These are phyloP conservation scores for Colletotrichum magnum DNA, from an alignment of 2,329 filamentous ascomycete species.

Conservation along the genomic window DNA sequence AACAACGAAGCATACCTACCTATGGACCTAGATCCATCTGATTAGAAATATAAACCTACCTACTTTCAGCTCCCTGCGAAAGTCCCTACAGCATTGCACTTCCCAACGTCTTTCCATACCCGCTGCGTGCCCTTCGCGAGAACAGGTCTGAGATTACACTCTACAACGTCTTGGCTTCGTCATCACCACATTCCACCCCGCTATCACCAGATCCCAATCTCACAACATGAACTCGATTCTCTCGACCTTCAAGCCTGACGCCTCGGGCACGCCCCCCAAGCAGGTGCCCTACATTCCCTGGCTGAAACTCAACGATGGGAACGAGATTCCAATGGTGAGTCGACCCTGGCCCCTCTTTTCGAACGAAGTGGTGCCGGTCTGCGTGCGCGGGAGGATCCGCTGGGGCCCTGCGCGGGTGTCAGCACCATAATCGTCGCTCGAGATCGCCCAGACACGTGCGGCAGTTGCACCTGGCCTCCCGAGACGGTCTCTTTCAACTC, in stretches of 20 bases:
- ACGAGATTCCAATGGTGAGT: conserved; percentile 77
- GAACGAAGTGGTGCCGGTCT: not conserved
- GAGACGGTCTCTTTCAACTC: conserved; percentile 8
- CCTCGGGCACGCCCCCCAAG: conserved; percentile 57
- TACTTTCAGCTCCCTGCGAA: not conserved
- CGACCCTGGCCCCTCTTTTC: conserved; percentile 10
- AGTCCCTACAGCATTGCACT: not conserved
- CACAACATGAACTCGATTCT: conserved; percentile 60
- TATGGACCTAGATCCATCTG: not conserved
- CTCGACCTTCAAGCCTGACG: conserved; percentile 55
- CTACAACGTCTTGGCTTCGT: conserved; percentile 27
- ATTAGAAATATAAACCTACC: conserved; percentile 28
- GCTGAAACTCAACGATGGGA: conserved; percentile 81
- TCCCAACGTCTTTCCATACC: not conserved
- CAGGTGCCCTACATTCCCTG: conserved; percentile 63
- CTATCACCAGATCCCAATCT: not conserved
- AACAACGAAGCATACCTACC: no score
- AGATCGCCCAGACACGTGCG: not conserved
- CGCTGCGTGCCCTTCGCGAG: conserved; percentile 16
- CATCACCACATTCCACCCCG: conserved; percentile 10
- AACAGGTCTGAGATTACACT: not conserved
- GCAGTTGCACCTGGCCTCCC: not conserved
- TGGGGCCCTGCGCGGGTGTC: not conserved
- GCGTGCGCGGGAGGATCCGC: not conserved
- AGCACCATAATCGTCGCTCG: conserved; percentile 10